A percentile compares a stretch with the other conserved stretches of the same genome.
Conservation (phyloP, 208 protist species). For the Eutreptiella sp. region DNA sequence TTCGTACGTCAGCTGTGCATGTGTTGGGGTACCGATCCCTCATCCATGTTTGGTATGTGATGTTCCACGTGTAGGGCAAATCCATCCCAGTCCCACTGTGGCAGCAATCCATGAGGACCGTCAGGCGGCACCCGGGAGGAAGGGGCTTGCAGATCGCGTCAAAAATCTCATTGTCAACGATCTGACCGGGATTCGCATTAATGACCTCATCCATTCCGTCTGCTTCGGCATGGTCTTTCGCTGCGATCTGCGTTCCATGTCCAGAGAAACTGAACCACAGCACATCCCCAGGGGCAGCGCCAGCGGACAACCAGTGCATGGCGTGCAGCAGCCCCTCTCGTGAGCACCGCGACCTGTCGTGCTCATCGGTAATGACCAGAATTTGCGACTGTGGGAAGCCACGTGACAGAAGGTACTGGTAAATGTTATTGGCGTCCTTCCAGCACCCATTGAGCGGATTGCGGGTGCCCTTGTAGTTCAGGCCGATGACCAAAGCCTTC, state of each 20-base stretch:
- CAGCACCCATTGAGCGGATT: no score
- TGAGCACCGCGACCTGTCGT: no score
- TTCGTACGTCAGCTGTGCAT: no score
- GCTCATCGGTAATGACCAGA: no score
- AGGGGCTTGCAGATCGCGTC: background rate
- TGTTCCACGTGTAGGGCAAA: constrained; percentile 45
- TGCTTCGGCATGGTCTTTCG: constrained; percentile 17
- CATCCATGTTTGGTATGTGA: no score
- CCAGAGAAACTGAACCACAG: constrained; percentile 30
- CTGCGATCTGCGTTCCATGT: constrained; percentile 19
- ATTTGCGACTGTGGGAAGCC: no score
- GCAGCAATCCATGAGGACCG: constrained; percentile 28
- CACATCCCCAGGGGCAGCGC: constrained; percentile 2
- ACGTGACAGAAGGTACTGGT: no score
- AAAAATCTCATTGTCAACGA: constrained; percentile 19
- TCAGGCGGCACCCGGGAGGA: constrained; percentile 9
- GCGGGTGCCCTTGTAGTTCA: no score
- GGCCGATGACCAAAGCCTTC: no score
- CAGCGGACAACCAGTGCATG: background rate
- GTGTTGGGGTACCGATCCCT: no score
- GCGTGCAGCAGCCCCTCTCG: constrained; percentile 9
- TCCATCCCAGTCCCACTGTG: constrained; percentile 25
- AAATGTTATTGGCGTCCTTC: no score
- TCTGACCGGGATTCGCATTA: constrained; percentile 3
- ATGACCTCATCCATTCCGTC: constrained; percentile 33